Base-by-base conservation (phyloP, 2,329 filamentous ascomycete species). In the Daldinia eschscholtzii region DNA sequence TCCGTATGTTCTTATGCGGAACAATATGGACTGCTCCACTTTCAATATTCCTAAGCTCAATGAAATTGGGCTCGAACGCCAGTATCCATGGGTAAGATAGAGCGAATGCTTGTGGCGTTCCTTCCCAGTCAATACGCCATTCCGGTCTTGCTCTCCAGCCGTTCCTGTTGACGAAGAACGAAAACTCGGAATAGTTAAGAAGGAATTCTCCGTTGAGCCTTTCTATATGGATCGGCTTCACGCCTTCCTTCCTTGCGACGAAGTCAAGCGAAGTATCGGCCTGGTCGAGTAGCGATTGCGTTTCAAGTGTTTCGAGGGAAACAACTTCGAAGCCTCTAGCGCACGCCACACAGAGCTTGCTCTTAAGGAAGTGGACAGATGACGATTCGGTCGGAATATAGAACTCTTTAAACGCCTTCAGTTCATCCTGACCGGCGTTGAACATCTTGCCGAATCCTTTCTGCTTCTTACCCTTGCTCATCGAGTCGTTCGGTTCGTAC, bases 351-450 rank as follows among this genome's bases (percentile, higher is more conserved):
- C 96, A 99, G 26, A 99, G 88, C 79, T 97, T 99, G 70, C 93
- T 96, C 77, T 96, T 94, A 74, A 99, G 87, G 86, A 98, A 99
- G 81, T 99, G 96, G 44, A 99, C 96, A 42, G 94, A 98, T 4
- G 93, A 95, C n/a, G 95, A 97, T 83, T 99, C 96, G 6, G 94
- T 96, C 0, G 96, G 96, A 68, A 99, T 98, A 81, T 99, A 99
- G 77, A 98, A 98, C 84, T 99, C 96, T 86, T 97, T 97, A 86
- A 97, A 97, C 12, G 95, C 93, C 82, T 97, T 97, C 71, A 99
- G 87, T 74, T 97, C 93, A 80, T 99, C 96, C 79, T 98, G 94
- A 7, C 94, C 93, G 58, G 85, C 91, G 69, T 93, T 93, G 82
- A 99, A 95, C 90, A 99, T 97, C 83, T 97, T 97, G 73, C 93